Percentiles rank a stretch among this genome's conserved stretches.
Conservation (phyloP, 176 grass and related monocot genomes). For the Luzula sylvatica region DNA sequence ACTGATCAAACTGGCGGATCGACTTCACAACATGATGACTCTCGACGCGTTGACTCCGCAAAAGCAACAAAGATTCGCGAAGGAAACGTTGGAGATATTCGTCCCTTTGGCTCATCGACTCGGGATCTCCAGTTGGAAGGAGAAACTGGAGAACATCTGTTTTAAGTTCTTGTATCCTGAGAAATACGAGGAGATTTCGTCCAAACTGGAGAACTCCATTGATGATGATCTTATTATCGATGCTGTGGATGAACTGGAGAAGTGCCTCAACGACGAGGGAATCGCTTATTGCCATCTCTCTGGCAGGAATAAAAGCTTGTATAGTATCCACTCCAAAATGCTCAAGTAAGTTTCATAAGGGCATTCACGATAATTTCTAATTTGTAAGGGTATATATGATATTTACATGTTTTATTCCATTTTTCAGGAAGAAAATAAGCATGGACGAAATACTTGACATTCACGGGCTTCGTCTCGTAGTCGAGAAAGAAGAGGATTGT, state of each 20-base stretch:
- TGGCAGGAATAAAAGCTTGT: constrained; percentile 86
- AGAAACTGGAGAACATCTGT: constrained; percentile 82
- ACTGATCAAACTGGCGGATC: constrained; percentile 84
- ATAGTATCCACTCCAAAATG: constrained; percentile 85
- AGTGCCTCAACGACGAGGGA: constrained; percentile 51
- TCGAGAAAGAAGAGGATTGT: constrained; percentile 77
- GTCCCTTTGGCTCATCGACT: constrained; percentile 71
- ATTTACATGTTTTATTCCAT: background rate
- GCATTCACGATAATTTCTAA: background rate
- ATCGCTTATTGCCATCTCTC: constrained; percentile 52
- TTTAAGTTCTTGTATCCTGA: constrained; percentile 76
- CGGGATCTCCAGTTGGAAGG: constrained; percentile 87
- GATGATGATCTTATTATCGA: constrained; percentile 58
- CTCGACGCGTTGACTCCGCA: constrained; percentile 55
- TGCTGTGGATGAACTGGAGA: constrained; percentile 44
- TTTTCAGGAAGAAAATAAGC: constrained; percentile 62
- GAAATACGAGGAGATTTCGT: constrained; percentile 55
- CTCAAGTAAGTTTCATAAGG: constrained; percentile 48
- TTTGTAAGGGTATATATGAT: background rate
- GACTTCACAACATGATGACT: constrained; percentile 91
- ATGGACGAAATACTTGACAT: constrained; percentile 88
- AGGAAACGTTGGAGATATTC: constrained; percentile 91
- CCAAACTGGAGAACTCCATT: constrained; percentile 50
- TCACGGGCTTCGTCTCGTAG: constrained; percentile 76
- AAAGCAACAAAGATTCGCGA: constrained; percentile 74